Percentiles rank a stretch among this genome's conserved stretches.
Conservation (phyloP, 371 early-diverging fungal genomes). For the Mortierella polycephala region DNA sequence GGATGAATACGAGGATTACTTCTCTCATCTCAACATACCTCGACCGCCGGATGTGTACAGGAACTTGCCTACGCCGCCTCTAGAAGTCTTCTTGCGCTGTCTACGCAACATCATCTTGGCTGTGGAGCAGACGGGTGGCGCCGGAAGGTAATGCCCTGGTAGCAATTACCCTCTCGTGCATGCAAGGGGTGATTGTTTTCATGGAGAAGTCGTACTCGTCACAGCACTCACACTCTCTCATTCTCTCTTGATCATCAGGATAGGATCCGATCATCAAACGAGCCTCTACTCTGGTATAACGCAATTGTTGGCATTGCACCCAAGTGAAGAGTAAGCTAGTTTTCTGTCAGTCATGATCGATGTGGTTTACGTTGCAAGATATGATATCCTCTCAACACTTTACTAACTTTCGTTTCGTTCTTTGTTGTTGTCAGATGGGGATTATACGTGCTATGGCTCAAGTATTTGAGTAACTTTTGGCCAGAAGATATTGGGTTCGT, state of each 20-base stretch:
- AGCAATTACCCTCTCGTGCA: background rate
- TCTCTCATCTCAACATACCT: constrained; percentile 23
- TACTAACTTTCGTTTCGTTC: background rate
- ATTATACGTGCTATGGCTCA: constrained; percentile 44
- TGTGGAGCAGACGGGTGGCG: constrained; percentile 44
- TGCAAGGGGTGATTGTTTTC: background rate
- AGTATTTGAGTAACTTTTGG: constrained; percentile 48
- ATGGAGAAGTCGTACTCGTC: background rate
- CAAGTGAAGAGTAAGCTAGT: constrained; percentile 44
- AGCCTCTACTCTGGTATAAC: constrained; percentile 49
- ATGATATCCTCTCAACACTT: background rate
- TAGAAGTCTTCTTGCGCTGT: constrained; percentile 42
- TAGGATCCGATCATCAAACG: constrained; percentile 40
- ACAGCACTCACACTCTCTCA: background rate
- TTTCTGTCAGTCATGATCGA: background rate
- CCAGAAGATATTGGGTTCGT: constrained; percentile 54
- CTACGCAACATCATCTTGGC: constrained; percentile 41
- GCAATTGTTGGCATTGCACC: constrained; percentile 44
- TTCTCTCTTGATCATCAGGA: constrained; percentile 11
- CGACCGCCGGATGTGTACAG: constrained; percentile 22
- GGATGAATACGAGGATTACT: constrained; percentile 36
- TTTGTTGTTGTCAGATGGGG: constrained; percentile 28
- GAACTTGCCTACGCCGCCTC: constrained; percentile 24
- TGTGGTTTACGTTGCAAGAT: no score
- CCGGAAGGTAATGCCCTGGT: constrained; percentile 28